These are phyloP conservation scores for Penicillium sp. DNA, from an alignment of 2,329 filamentous ascomycete genomes.

Conservation along the genomic window DNA sequence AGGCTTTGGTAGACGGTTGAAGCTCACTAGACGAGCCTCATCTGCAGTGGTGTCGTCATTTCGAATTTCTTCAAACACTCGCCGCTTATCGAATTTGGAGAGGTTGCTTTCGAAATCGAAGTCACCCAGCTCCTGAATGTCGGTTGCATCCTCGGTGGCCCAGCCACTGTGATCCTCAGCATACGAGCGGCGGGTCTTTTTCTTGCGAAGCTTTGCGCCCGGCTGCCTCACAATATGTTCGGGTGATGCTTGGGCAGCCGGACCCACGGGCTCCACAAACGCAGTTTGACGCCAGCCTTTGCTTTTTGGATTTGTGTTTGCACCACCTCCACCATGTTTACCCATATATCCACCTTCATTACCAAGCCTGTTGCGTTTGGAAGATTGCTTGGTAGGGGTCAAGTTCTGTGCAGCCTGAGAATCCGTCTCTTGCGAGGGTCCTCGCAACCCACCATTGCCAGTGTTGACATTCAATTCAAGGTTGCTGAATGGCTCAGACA, in stretches of 20 bases:
- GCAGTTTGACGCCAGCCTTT: constrained; percentile 70
- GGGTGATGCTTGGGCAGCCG: constrained; percentile 44
- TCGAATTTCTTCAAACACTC: constrained; percentile 55
- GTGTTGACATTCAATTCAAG: constrained; percentile 35
- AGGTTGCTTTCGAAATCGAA: constrained; percentile 91
- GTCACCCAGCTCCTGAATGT: constrained; percentile 88
- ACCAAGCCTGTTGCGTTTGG: constrained; percentile 48
- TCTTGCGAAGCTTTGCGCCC: constrained; percentile 47
- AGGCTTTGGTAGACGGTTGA: constrained; percentile 69
- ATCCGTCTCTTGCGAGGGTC: constrained; percentile 14
- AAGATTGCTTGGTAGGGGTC: constrained; percentile 23
- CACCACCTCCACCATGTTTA: constrained; percentile 32
- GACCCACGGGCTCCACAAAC: constrained; percentile 54
- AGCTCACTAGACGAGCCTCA: constrained; percentile 82
- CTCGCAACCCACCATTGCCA: constrained; percentile 14
- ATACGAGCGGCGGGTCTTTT: constrained; percentile 44
- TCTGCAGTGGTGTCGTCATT: constrained; percentile 66
- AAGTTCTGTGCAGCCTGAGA: constrained; percentile 20
- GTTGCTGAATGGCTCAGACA: constrained; percentile 49
- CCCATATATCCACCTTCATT: constrained; percentile 43
- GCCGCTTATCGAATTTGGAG: constrained; percentile 91
- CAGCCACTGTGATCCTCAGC: constrained; percentile 73
- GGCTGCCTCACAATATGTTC: constrained; percentile 23
- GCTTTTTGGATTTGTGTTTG: constrained; percentile 46
- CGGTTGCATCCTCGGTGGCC: constrained; percentile 94